Evolutionary conservation across 257 asterid species (phyloP), one percentile per base, ranked within the genome.

Genomic region (Solanum neorickii): DNA sequence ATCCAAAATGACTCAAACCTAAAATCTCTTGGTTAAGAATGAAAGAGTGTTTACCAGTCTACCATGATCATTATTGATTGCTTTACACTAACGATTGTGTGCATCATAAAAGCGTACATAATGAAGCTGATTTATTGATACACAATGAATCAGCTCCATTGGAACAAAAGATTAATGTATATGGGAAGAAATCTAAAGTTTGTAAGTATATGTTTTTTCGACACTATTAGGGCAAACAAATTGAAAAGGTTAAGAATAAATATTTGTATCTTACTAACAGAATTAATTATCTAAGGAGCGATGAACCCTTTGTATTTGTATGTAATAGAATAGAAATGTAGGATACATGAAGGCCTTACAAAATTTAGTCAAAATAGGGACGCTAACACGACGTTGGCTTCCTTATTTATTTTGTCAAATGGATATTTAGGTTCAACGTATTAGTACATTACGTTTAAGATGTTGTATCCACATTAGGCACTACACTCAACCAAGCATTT

Each of bases 21-120:
- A 0, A 5, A 0, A 49, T 1, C 3, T 9, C 3, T 41, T 41
- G 11, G 0, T 49, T 49, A 0, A 49, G 0, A 0, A 49, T 16
- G 9, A 44, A 44, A 0, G 0, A 49, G 1, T 49, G 6, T 9
- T 52, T 52, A 52, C 0, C 10, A 52, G 2, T 52, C 10, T 21
- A 52, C 23, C 1, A 16, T 23, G 4, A 44, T 4, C 1, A 27
- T 68, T 9, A 39, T 75, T 10, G 6, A 16, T 16, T 52, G 16
- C 70, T 23, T 62, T n/a, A 62, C 29, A 23, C 69, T 1, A 60
- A 20, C 23, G 13, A 60, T n/a, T 62, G 70, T n/a, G 31, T n/a
- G n/a, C 16, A 62, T 10, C 15, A 62, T 25, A 23, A 60, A 60
- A 0, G n/a, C 9, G 65, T n/a, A 2, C 25, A 60, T 60, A 59